Percentiles rank a stretch among this genome's conserved stretches.
Conservation (phyloP, 1,284 basidiomycete genomes). For the Trichosporon ovoides region DNA sequence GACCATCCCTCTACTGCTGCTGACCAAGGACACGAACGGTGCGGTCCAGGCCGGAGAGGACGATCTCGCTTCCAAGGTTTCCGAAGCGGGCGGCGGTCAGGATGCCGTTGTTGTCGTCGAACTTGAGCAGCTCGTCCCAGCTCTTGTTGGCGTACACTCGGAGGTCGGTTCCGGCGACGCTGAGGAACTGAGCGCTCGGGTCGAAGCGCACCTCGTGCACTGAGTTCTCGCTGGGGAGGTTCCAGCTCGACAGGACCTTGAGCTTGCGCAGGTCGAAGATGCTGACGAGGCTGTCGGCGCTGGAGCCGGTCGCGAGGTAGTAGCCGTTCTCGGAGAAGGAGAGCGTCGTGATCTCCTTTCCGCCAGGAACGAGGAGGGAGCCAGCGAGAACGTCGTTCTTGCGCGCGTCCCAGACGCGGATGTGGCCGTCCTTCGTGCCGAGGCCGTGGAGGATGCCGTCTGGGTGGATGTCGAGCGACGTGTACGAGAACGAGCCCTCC, state of each 20-base stretch:
- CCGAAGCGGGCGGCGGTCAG: constrained; percentile 70
- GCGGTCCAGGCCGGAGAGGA: constrained; percentile 48
- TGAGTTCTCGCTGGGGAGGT: constrained; percentile 60
- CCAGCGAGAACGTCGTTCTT: constrained; percentile 68
- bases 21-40: constrained; percentile 46
- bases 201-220: constrained; percentile 81
- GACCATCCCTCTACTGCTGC: constrained; percentile 1
- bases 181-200: constrained; percentile 77
- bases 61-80: constrained; percentile 59
- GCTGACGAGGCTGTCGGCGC: constrained; percentile 64
- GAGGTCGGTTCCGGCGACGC: constrained; percentile 71
- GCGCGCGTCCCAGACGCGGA: constrained; percentile 87
- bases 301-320: constrained; percentile 77
- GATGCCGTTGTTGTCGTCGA: constrained; percentile 71
- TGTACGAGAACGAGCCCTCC: constrained; percentile 57
- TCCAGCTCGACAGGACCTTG: constrained; percentile 39
- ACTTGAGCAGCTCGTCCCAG: constrained; percentile 77
- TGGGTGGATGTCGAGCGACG: constrained; percentile 78
- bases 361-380: constrained; percentile 60
- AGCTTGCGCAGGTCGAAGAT: constrained; percentile 91
- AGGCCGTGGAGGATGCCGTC: constrained; percentile 85
- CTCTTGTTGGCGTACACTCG: constrained; percentile 85
- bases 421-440: constrained; percentile 68
- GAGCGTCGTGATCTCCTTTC: constrained; percentile 65
- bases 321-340: constrained; percentile 98